These are phyloP conservation scores for Malus sieversii DNA, from an alignment of 306 rosid species.

Conservation along the genomic window DNA sequence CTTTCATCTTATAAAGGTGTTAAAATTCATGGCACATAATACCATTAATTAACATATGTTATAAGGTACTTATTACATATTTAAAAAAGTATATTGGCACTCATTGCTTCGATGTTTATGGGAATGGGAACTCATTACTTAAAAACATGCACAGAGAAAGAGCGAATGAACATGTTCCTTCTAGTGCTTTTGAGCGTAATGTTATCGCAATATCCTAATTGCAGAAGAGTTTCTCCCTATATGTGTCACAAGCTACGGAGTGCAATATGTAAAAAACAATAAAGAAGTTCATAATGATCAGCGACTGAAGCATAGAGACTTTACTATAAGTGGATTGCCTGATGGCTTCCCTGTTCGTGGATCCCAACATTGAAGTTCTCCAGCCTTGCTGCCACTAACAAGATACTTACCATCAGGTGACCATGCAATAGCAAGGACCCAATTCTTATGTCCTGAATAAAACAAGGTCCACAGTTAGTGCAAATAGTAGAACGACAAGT, in stretches of 20 bases:
- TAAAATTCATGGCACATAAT: neutral
- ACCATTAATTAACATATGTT: neutral
- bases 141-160: neutral
- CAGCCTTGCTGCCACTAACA: slow-evolving; percentile 89
- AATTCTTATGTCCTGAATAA: slow-evolving; percentile 74
- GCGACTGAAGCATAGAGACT: slow-evolving; percentile 11
- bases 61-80: neutral
- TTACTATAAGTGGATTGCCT: slow-evolving; percentile 64
- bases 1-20: neutral
- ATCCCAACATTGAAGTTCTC: slow-evolving; percentile 89
- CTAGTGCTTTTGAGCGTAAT: neutral
- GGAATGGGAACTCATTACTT: neutral
- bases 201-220: neutral
- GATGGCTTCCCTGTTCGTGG: slow-evolving; percentile 75
- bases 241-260: neutral
- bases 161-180: neutral
- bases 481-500: neutral
- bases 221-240: neutral
- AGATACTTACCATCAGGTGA: slow-evolving; percentile 89
- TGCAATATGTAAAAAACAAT: neutral
- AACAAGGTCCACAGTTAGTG: slow-evolving; percentile 7
- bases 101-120: neutral
- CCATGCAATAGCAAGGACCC: slow-evolving; percentile 96
- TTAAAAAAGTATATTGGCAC: neutral
- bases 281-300: neutral